phyloP scores from a whole-genome alignment of 768 basidiomycete genomes.

The Trametes sanguinea region DNA sequence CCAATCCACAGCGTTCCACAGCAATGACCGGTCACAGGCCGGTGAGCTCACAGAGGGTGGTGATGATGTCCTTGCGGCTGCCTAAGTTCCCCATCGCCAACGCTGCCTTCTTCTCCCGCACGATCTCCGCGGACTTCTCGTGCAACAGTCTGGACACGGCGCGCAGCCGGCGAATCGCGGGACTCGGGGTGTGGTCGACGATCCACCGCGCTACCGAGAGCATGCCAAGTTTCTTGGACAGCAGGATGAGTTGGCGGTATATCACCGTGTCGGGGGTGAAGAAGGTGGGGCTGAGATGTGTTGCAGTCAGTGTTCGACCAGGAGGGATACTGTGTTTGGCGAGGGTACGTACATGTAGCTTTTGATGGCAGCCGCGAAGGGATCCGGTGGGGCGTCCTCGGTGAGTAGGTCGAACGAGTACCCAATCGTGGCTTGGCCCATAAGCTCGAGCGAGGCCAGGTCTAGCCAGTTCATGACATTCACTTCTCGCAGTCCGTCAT shows the following conservation, averaged over 20 bases:
- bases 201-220: slow-evolving; percentile 43
- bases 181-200: slow-evolving; percentile 42
- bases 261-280: slow-evolving; percentile 31
- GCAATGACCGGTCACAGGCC: no score
- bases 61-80: slow-evolving; percentile 47
- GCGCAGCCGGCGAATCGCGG: slow-evolving; percentile 42
- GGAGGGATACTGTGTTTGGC: no score
- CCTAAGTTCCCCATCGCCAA: slow-evolving; percentile 24
- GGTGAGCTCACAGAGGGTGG: no score
- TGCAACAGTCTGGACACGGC: slow-evolving; percentile 50
- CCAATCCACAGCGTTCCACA: no score
- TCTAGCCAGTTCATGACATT: slow-evolving; percentile 2
- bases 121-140: slow-evolving; percentile 40
- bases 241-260: slow-evolving; percentile 46
- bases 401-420: slow-evolving; percentile 4
- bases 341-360: slow-evolving; percentile 31
- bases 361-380: slow-evolving; percentile 13
- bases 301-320: no score
- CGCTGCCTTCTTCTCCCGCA: slow-evolving; percentile 39
- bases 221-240: slow-evolving; percentile 42
- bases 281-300: neutral
- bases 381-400: neutral
- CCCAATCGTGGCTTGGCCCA: slow-evolving; percentile 1
- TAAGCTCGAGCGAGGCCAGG: neutral
- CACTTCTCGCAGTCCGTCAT: slow-evolving; percentile 4